Evolutionary conservation across 306 rosid genomes (phyloP), one percentile per base, ranked within the genome.

Genomic region (Chamaecrista fasciculata): DNA sequence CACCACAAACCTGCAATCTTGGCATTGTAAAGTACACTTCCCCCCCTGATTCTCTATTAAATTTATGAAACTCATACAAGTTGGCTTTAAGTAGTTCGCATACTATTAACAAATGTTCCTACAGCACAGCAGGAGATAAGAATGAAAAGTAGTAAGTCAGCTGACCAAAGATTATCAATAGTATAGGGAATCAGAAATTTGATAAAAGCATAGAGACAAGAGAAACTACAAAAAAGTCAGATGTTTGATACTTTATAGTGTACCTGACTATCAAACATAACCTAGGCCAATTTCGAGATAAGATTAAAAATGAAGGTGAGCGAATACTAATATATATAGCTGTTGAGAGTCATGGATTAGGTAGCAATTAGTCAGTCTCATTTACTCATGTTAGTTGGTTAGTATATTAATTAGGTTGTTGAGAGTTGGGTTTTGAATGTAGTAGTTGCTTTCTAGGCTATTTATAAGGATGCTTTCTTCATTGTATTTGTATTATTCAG

Each of bases 21-120:
- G 99, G 97, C 99, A 94, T 94, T 21, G 97, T 94, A 83, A 94
- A 94, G 90, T 94, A 94, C 9, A 94, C 99, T 82, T 94, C 97
- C 5, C 99, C 97, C 56, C 99, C 99, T 53, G 99, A 91, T 86
- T 91, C 99, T 83, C 99, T 78, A 73, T 94, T 94, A 69, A 88
- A 94, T 69, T 94, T 94, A 75, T 94, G 99, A 78, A 94, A 94
- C 79, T 94, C 99, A 18, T 94, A 94, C 28, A 94, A 78, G 84
- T 94, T 94, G 80, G 99, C 99, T 83, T 95, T 95, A 55, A 95
- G 95, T 75, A 95, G 97, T 67, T 95, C 99, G 69, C 99, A 86
- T 20, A 95, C 99, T 76, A 95, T 95, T 69, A 95, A 85, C 83
- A 95, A 76, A 84, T 95, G 99, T 79, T 95, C 99, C 99, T 95